These are phyloP conservation scores for Psilocybe mexicana DNA, from an alignment of 1,284 basidiomycete genomes.

Conservation along the genomic window DNA sequence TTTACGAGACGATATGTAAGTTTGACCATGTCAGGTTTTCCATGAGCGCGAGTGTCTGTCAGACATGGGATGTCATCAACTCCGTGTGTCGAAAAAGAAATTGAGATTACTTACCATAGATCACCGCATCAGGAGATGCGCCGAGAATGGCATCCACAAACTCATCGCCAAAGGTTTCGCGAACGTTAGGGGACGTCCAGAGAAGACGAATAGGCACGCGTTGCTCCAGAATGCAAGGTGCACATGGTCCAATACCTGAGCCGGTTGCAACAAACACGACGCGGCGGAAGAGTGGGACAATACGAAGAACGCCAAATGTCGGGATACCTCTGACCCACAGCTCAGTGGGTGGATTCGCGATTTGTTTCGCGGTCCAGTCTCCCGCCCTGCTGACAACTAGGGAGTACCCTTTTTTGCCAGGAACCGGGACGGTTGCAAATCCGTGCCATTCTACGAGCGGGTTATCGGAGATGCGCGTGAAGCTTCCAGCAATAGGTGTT, in stretches of 20 bases:
- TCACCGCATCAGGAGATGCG: constrained; percentile 53
- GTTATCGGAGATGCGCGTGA: constrained; percentile 52
- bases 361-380: constrained; percentile 59
- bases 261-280: constrained; percentile 63
- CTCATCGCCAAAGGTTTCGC: constrained; percentile 59
- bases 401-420: constrained; percentile 54
- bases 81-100: background rate
- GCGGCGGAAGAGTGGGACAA: constrained; percentile 56
- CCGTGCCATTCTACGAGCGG: constrained; percentile 64
- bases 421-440: constrained; percentile 56
- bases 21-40: constrained; percentile 66
- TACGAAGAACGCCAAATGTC: constrained; percentile 58
- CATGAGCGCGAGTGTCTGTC: constrained; percentile 57
- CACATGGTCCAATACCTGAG: constrained; percentile 63
- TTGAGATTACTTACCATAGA: constrained; percentile 45
- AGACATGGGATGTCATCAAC: constrained; percentile 2
- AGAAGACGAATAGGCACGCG: constrained; percentile 54
- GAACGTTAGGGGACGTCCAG: constrained; percentile 61
- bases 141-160: constrained; percentile 56
- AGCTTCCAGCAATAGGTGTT: constrained; percentile 54
- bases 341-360: constrained; percentile 50
- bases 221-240: constrained; percentile 53
- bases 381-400: constrained; percentile 59
- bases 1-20: constrained; percentile 54
- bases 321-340: constrained; percentile 62